Evolutionary conservation across 306 rosid genomes (phyloP).

Genomic region (Quercus berberidifolia): DNA sequence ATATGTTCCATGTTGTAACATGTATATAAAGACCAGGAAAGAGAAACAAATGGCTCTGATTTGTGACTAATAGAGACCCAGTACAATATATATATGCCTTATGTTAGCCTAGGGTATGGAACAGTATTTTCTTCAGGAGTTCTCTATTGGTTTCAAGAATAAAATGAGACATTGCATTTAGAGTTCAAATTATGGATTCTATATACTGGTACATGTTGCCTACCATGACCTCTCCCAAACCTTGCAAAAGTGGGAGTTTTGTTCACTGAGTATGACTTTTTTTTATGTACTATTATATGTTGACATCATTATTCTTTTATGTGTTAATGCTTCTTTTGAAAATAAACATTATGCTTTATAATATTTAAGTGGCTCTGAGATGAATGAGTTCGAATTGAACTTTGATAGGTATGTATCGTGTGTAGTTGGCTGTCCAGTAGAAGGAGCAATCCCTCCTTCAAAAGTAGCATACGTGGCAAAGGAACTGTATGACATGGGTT

Average conservation of each 20-base stretch:
- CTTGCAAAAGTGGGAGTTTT: too few species aligned
- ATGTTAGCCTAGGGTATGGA: neutral
- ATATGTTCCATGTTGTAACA: neutral
- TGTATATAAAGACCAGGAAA: neutral
- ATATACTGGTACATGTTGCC: neutral
- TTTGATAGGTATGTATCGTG: constrained; percentile 83
- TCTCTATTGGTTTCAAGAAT: neutral
- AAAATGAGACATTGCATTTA: neutral
- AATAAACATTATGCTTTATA: neutral
- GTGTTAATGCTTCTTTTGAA: neutral
- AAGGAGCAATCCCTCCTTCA: constrained; percentile 81
- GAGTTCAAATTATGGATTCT: neutral
- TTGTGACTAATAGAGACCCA: neutral
- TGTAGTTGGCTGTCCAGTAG: constrained; percentile 86
- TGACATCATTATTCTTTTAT: neutral
- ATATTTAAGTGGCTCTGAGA: constrained; percentile 1
- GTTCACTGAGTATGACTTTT: too few species aligned
- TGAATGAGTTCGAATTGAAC: constrained; percentile 13
- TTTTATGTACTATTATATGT: neutral
- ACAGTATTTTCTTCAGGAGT: neutral
- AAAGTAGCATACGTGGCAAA: constrained; percentile 89
- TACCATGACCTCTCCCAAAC: too few species aligned
- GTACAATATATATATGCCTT: neutral
- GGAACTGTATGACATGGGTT: constrained; percentile 86
- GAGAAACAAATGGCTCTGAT: neutral